Conservation (phyloP, 208 protist genomes). For the Kentomonas sorsogonicus region DNA sequence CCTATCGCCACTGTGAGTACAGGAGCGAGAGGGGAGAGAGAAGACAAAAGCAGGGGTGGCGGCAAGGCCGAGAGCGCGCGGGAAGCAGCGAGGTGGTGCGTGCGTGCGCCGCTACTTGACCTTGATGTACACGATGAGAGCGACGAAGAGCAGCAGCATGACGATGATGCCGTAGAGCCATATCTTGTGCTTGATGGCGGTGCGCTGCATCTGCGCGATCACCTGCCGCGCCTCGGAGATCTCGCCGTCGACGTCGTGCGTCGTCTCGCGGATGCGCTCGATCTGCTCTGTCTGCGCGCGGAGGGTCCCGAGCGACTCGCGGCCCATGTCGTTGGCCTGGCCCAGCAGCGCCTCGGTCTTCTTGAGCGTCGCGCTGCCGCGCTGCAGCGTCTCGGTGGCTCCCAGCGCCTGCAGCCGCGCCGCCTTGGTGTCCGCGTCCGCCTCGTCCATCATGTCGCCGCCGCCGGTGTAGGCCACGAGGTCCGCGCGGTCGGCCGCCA, state of each 20-base stretch:
- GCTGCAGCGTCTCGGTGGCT: conserved; percentile 50
- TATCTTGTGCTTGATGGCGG: conserved; percentile 54
- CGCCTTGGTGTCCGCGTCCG: conserved; percentile 36
- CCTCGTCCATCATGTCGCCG: conserved; percentile 15
- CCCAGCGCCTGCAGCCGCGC: conserved; percentile 34
- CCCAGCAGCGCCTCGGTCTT: conserved; percentile 58
- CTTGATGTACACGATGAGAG: no score
- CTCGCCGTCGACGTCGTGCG: conserved; percentile 55
- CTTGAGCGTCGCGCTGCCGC: conserved; percentile 42
- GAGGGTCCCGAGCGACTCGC: conserved; percentile 34
- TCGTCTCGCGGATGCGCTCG: conserved; percentile 32
- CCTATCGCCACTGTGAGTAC: no score
- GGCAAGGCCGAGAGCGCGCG: no score
- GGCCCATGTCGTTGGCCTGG: conserved; percentile 40
- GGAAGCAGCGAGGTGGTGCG: no score
- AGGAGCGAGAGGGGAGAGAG: no score
- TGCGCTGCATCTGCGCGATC: conserved; percentile 64
- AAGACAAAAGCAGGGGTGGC: no score
- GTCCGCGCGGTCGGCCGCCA: conserved; percentile 49
- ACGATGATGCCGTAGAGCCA: conserved; percentile 45
- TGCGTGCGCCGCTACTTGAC: no score
- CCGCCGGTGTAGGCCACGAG: conserved; percentile 30
- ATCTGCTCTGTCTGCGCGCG: conserved; percentile 67
- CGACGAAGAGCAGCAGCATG: conserved; percentile 34
- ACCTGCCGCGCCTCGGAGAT: conserved; percentile 44